Conservation (phyloP, 1,284 basidiomycete genomes). For the Flammula alnicola region DNA sequence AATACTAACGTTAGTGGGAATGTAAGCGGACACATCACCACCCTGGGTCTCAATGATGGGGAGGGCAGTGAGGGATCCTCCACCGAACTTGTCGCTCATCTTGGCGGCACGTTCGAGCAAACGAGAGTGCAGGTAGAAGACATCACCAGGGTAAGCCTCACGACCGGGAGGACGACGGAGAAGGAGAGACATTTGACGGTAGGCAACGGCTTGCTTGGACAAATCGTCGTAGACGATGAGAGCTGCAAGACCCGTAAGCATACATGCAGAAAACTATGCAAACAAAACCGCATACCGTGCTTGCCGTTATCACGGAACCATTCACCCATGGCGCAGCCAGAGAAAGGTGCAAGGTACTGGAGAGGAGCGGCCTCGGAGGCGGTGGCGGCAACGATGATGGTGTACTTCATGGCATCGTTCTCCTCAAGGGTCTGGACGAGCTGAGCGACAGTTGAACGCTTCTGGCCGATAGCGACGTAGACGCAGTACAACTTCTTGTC, state of each 20-base stretch:
- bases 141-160: constrained; percentile 99
- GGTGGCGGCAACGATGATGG: constrained; percentile 98
- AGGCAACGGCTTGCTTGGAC: constrained; percentile 99
- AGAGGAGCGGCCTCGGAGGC: constrained; percentile 98
- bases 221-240: constrained; percentile 99
- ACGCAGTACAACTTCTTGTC: constrained; percentile 99
- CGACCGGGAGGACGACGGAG: constrained; percentile 99
- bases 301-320: constrained; percentile 99
- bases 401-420: constrained; percentile 99
- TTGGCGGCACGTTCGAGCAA: constrained; percentile 99
- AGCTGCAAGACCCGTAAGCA: constrained; percentile 49
- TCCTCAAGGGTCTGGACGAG: constrained; percentile 99
- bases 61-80: constrained; percentile 97
- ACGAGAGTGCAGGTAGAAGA: constrained; percentile 99
- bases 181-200: constrained; percentile 99
- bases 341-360: constrained; percentile 99
- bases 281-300: constrained; percentile 58
- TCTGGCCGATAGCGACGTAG: constrained; percentile 99
- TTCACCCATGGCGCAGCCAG: constrained; percentile 99
- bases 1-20: constrained; percentile 77
- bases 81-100: constrained; percentile 98
- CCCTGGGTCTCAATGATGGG: constrained; percentile 99
- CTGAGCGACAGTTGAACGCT: constrained; percentile 99
- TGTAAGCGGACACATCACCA: constrained; percentile 99
- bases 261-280: constrained; percentile 1